phyloP scores from a whole-genome alignment of 345 rosid genomes.

The Bruguiera gymnorhiza region DNA sequence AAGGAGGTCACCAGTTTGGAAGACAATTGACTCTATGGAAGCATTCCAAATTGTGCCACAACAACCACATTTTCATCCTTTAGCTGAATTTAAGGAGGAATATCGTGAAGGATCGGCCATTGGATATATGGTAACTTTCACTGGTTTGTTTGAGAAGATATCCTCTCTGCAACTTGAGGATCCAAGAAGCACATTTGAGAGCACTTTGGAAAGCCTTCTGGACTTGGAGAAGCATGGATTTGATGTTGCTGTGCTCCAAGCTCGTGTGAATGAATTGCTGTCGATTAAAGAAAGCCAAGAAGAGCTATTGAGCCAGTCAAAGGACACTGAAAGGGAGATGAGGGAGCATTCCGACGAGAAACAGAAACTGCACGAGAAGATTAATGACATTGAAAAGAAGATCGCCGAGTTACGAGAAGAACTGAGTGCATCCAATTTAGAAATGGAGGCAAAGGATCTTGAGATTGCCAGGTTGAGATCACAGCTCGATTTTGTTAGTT shows the following conservation, averaged over 20 bases:
- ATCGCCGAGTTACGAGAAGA: constrained; percentile 16
- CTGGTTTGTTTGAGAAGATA: constrained; percentile 17
- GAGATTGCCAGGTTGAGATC: constrained; percentile 11
- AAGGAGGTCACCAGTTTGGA: constrained; percentile 22
- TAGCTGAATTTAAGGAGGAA: constrained; percentile 14
- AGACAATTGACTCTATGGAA: constrained; percentile 29
- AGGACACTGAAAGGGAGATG: constrained; percentile 9
- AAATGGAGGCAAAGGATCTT: constrained; percentile 12
- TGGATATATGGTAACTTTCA: constrained; percentile 37
- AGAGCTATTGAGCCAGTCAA: constrained; percentile 12
- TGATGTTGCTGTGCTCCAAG: constrained; percentile 19
- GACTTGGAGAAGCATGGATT: constrained; percentile 35
- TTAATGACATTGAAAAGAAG: constrained; percentile 11
- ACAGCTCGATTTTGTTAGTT: not conserved
- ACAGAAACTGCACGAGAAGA: constrained; percentile 11
- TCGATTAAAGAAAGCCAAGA: constrained; percentile 26
- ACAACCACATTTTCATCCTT: constrained; percentile 37
- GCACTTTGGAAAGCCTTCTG: constrained; percentile 21
- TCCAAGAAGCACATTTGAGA: constrained; percentile 7
- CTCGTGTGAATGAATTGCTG: constrained; percentile 16
- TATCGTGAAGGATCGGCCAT: constrained; percentile 38
- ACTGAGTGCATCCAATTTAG: constrained; percentile 2
- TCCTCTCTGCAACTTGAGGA: constrained; percentile 21
- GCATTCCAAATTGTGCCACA: constrained; percentile 32
- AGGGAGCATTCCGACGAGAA: constrained; percentile 8